These are phyloP conservation scores for Chrysosporium keratinophilum DNA, from an alignment of 2,329 filamentous ascomycete species.

Conservation along the genomic window DNA sequence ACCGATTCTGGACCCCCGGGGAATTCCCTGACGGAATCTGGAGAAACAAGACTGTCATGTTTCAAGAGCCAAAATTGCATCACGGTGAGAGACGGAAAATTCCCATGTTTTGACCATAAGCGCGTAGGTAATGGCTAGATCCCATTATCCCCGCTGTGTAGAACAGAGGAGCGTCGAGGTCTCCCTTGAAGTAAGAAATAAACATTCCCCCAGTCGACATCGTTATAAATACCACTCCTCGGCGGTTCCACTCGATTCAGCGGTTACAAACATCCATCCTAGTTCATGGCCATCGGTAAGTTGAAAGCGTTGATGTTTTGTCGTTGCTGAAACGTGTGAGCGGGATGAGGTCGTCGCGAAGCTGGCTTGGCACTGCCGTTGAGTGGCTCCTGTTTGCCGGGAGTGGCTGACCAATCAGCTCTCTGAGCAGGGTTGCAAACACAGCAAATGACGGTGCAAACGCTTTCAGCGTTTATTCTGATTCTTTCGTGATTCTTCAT, in stretches of 20 bases:
- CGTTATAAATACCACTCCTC: neutral
- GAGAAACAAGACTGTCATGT: neutral
- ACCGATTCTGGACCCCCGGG: neutral
- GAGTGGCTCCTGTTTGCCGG: neutral
- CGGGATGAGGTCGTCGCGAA: neutral
- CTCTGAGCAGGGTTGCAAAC: too few species aligned
- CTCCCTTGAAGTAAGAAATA: too few species aligned
- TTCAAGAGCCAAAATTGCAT: neutral
- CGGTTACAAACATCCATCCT: neutral
- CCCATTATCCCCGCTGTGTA: neutral
- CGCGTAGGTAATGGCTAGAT: neutral
- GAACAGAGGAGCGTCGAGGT: too few species aligned
- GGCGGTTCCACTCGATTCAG: neutral
- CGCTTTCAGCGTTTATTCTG: too few species aligned
- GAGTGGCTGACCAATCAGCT: slow-evolving; percentile 1
- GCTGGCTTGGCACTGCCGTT: slow-evolving; percentile 6
- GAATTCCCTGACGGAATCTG: neutral
- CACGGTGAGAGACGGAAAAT: neutral
- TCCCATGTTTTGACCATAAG: neutral
- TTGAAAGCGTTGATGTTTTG: neutral
- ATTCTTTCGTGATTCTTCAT: too few species aligned
- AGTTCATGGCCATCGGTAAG: neutral
- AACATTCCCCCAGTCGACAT: neutral
- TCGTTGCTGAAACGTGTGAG: slow-evolving; percentile 4
- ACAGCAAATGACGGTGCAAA: too few species aligned